These are phyloP conservation scores for Marchantia polymorpha DNA, from an alignment of 225 moss, liverwort and hornwort species.

Conservation along the genomic window DNA sequence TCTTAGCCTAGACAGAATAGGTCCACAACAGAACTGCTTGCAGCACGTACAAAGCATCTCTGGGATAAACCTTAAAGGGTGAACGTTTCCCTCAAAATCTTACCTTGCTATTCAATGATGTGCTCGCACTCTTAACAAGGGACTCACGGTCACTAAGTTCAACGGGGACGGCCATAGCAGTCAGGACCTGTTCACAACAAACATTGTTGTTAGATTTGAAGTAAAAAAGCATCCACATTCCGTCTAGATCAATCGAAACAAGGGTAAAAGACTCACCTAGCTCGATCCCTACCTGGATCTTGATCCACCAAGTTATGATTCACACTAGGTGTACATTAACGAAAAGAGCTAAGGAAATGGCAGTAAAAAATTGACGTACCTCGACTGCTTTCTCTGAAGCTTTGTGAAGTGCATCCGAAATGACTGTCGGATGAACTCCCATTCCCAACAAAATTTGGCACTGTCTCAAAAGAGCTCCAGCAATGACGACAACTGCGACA, in stretches of 20 bases:
- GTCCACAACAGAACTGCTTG: too few relatives aligned
- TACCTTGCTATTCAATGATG: conserved; percentile 96
- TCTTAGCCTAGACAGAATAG: too few relatives aligned
- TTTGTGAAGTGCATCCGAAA: conserved; percentile 88
- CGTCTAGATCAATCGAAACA: not conserved
- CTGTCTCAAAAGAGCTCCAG: conserved; percentile 91
- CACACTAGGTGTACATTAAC: not conserved
- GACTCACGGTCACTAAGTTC: conserved; percentile 86
- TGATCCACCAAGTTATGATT: not conserved
- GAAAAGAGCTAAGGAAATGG: not conserved
- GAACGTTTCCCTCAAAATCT: not conserved
- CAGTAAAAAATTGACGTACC: conserved; percentile 39
- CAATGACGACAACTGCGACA: conserved; percentile 87
- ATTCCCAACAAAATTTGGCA: conserved; percentile 73
- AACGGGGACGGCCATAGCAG: conserved; percentile 80
- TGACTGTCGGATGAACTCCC: conserved; percentile 96
- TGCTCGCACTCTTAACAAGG: conserved; percentile 88
- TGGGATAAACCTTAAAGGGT: not conserved
- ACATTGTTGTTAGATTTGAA: not conserved
- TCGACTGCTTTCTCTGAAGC: conserved; percentile 84
- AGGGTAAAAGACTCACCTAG: not conserved
- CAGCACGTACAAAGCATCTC: not conserved
- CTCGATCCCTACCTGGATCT: not conserved
- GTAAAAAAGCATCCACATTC: not conserved
- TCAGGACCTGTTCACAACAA: conserved; percentile 56